Evolutionary conservation across 2,329 filamentous ascomycete species (phyloP), one percentile per base, ranked within the genome.

Genomic region (Xylariaceae sp.): DNA sequence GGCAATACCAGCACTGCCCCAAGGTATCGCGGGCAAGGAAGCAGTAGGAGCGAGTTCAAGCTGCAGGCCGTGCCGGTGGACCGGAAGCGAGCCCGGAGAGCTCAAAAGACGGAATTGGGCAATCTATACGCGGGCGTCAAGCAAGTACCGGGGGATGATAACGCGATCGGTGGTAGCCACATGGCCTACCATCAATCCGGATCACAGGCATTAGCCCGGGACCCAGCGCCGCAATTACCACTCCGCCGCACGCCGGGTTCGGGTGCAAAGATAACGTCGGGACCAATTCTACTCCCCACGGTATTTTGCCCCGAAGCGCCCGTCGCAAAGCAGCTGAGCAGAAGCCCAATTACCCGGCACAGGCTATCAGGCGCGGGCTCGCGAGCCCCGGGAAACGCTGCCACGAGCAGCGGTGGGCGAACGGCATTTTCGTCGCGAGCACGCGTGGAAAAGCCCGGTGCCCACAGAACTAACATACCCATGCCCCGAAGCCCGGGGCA

Each of bases 61-160:
- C 57, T 66, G 16, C 58, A 62, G 46, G 54, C 63, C 6, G 58
- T 56, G 37, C 61, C 64, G 29, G 18, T 9, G 9, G 50, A 58
- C n/a, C 41, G 51, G 13, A 55, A 49, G 30, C 26, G 43, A 5
- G 15, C 44, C 18, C 40, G 34, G 8, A 41, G 44, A 16, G 42
- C 10, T 16, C 44, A 9, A 15, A 19, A 18, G 16, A 8, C 32
- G 30, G 36, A 21, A 18, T n/a, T n/a, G n/a, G n/a, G n/a, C 16
- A 30, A 30, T 30, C 2, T 10, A 30, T 10, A 19, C 29, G 29
- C 22, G 18, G 32, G 16, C 18, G 16, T 19, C 36, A 40, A 37
- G 34, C 50, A 44, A 21, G 34, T 21, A 41, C 12, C 42, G 26
- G 6, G 32, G 30, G 21, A 48, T 3, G 8, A 26, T 1, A 18